Percentiles rank a stretch among this genome's conserved stretches.
phyloP scores from a whole-genome alignment of 495 filamentous ascomycete genomes.

The Lepraria neglecta region DNA sequence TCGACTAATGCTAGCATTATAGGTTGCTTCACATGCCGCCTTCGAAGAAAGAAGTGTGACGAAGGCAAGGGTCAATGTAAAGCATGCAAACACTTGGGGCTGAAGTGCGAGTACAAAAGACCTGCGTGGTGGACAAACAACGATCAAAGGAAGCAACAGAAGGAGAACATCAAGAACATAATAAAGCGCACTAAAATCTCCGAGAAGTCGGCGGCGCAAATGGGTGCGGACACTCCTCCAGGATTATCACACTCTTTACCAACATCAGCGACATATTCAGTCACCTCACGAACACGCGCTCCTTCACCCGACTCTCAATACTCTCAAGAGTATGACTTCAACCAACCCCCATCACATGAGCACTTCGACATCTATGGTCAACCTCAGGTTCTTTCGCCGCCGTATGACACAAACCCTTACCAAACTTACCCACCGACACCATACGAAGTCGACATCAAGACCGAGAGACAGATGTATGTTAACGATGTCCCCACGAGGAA shows the following conservation, averaged over 20 bases:
- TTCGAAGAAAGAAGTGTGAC: conserved; percentile 97
- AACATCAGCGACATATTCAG: conserved; percentile 70
- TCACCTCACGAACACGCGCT: conserved; percentile 61
- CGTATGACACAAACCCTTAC: conserved; percentile 31
- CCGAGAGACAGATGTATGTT: conserved; percentile 88
- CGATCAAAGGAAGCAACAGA: conserved; percentile 75
- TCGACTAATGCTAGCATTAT: conserved; percentile 20
- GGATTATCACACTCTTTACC: conserved; percentile 76
- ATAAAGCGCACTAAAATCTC: conserved; percentile 94
- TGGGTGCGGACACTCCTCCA: conserved; percentile 58
- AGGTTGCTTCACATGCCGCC: conserved; percentile 97
- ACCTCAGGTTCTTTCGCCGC: conserved; percentile 42
- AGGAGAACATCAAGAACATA: conserved; percentile 92
- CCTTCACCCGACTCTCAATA: conserved; percentile 72
- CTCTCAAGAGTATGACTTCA: conserved; percentile 68
- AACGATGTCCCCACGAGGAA: conserved; percentile 78
- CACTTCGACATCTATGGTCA: conserved; percentile 53
- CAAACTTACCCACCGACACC: conserved; percentile 52
- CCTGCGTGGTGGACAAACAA: conserved; percentile 96
- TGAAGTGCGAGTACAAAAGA: conserved; percentile 91
- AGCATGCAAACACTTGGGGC: conserved; percentile 80
- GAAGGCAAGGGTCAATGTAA: conserved; percentile 80
- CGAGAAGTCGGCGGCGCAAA: conserved; percentile 59
- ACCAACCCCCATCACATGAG: conserved; percentile 53
- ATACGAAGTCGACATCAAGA: conserved; percentile 94